Evolutionary conservation across 345 rosid genomes (phyloP).

Genomic region (Eucalyptus albens): DNA sequence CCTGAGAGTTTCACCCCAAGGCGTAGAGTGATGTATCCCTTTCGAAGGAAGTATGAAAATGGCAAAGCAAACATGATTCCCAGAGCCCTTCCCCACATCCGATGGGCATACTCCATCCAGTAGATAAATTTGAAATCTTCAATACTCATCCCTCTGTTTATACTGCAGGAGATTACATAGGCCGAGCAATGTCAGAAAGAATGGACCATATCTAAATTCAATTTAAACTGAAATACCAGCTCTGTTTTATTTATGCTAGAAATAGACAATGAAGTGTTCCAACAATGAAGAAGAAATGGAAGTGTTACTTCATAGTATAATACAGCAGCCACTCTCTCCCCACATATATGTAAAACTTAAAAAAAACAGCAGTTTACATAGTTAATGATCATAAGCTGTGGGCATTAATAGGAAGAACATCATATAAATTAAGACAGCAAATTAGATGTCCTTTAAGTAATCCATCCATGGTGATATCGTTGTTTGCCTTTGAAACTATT

Average conservation of each 20-base stretch:
- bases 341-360: too few relatives aligned
- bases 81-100: constrained; percentile 97
- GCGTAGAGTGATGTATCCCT: constrained; percentile 70
- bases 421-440: background rate
- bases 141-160: constrained; percentile 86
- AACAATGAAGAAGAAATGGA: background rate
- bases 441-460: background rate
- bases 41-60: constrained; percentile 81
- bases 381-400: too few relatives aligned
- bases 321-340: too few relatives aligned
- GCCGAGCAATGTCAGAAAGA: background rate
- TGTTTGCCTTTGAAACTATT: background rate
- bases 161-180: constrained; percentile 15
- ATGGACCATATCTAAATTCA: background rate
- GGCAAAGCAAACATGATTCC: constrained; percentile 98
- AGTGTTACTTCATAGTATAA: background rate
- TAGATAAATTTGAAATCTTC: constrained; percentile 93
- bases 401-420: background rate
- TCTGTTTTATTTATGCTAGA: background rate
- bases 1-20: constrained; percentile 76
- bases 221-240: background rate
- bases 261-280: background rate
- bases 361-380: too few relatives aligned
- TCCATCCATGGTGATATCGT: background rate
- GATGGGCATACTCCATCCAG: constrained; percentile 98